A percentile compares a stretch with the other conserved stretches of the same genome.
phyloP scores from a whole-genome alignment of 495 filamentous ascomycete species.

The Aspergillus carlsbadensis region DNA sequence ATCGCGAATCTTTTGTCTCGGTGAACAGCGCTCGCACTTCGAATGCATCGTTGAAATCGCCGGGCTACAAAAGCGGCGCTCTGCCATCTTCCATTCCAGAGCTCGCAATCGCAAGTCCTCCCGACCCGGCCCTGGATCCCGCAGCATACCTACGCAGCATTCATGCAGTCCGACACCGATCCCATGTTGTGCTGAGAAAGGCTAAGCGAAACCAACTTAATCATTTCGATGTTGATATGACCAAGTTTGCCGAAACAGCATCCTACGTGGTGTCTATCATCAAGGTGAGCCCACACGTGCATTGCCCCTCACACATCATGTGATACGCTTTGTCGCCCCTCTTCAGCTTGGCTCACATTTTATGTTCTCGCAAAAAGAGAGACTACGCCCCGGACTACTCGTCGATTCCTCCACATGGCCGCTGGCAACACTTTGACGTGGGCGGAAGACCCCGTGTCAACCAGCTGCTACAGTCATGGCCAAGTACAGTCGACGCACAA shows the following conservation, averaged over 20 bases:
- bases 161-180: slow-evolving; percentile 80
- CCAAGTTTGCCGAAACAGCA: slow-evolving; percentile 83
- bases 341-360: slow-evolving; percentile 12
- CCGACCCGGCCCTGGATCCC: slow-evolving; percentile 88
- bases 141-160: slow-evolving; percentile 91
- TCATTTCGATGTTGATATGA: slow-evolving; percentile 91
- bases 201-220: slow-evolving; percentile 75
- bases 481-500: slow-evolving; percentile 56
- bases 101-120: slow-evolving; percentile 76
- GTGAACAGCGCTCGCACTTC: slow-evolving; percentile 51
- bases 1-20: slow-evolving; percentile 46
- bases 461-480: slow-evolving; percentile 65
- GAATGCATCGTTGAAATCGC: slow-evolving; percentile 57
- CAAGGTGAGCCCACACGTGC: slow-evolving; percentile 60
- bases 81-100: slow-evolving; percentile 54
- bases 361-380: slow-evolving; percentile 52
- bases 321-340: not conserved
- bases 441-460: slow-evolving; percentile 66
- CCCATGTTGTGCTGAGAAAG: slow-evolving; percentile 67
- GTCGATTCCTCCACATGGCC: slow-evolving; percentile 70
- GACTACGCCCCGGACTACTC: slow-evolving; percentile 86
- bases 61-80: slow-evolving; percentile 42
- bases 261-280: slow-evolving; percentile 95
- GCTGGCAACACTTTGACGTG: slow-evolving; percentile 72
- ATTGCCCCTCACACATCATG: slow-evolving; percentile 5